Conservation (phyloP, 371 early-diverging fungal genomes). For the Gilbertella persicaria region DNA sequence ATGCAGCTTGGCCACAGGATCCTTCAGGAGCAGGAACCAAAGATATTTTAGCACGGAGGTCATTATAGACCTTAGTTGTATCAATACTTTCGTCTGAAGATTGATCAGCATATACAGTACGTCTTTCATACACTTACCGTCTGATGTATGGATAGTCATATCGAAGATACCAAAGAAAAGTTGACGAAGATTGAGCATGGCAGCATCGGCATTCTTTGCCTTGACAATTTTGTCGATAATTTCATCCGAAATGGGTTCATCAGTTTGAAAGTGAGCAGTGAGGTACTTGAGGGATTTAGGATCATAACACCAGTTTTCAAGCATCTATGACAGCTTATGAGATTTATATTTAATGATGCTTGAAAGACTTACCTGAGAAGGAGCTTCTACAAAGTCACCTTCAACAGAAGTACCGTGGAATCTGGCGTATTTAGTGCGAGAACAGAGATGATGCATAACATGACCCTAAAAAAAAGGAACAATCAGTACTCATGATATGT, state of each 20-base stretch:
- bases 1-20: conserved; percentile 53
- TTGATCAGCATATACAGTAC: not conserved
- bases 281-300: conserved; percentile 66
- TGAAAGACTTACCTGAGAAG: conserved; percentile 61
- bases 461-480: conserved; percentile 59
- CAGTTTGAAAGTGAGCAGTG: conserved; percentile 72
- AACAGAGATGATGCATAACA: conserved; percentile 82
- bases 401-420: conserved; percentile 83
- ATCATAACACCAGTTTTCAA: conserved; percentile 84
- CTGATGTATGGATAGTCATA: conserved; percentile 68
- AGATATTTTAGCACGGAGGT: conserved; percentile 66
- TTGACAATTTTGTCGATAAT: conserved; percentile 70
- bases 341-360: not conserved
- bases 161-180: conserved; percentile 79
- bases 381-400: conserved; percentile 92
- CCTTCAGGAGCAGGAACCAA: conserved; percentile 57
- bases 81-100: conserved; percentile 54
- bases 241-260: conserved; percentile 72
- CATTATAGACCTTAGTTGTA: conserved; percentile 57
- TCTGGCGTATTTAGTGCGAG: conserved; percentile 65
- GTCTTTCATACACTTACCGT: conserved; percentile 20
- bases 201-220: conserved; percentile 76
- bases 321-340: conserved; percentile 28
- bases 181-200: conserved; percentile 74
- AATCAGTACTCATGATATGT: conserved; percentile 7